A percentile compares a stretch with the other conserved stretches of the same genome.
Evolutionary conservation across 352 stramenopile species (phyloP).

Genomic region (Globisporangium paroecandrum): DNA sequence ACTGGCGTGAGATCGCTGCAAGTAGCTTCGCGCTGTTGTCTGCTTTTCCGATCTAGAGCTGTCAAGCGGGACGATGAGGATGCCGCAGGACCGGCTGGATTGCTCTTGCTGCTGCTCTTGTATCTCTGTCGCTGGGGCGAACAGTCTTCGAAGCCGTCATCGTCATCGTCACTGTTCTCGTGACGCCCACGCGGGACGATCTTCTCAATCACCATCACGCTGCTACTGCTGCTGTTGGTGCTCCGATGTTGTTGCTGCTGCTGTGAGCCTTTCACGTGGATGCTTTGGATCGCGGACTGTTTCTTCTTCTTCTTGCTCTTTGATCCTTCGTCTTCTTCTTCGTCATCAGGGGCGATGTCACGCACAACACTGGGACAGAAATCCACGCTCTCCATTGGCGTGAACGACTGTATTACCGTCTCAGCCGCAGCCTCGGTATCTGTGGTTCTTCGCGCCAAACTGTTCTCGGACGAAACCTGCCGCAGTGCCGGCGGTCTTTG

Average conservation of each 20-base stretch:
- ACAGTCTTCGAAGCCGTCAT: neutral
- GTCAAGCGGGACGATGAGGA: neutral
- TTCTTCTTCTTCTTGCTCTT: neutral
- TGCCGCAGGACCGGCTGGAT: no score
- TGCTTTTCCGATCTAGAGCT: neutral
- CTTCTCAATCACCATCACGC: conserved; percentile 12
- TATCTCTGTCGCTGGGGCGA: neutral
- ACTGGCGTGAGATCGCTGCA: neutral
- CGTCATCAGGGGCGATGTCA: conserved; percentile 26
- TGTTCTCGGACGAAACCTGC: conserved; percentile 29
- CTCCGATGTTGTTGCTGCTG: neutral
- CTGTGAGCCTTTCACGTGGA: conserved; percentile 6
- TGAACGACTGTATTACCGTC: conserved; percentile 1
- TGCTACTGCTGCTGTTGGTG: neutral
- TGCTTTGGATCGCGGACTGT: conserved; percentile 11
- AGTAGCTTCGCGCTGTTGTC: neutral
- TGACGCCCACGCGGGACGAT: conserved; percentile 11
- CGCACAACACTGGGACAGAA: conserved; percentile 34
- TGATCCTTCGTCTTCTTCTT: neutral
- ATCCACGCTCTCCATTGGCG: conserved; percentile 14
- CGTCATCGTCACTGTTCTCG: conserved; percentile 4
- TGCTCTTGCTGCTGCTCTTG: neutral
- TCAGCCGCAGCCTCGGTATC: neutral
- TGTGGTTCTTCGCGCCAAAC: conserved; percentile 5
- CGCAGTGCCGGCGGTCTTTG: conserved; percentile 15